A percentile compares a stretch with the other conserved stretches of the same genome.
These are phyloP conservation scores for Chrysosporium queenslandicum DNA, from an alignment of 2,329 filamentous ascomycete genomes.

Conservation along the genomic window DNA sequence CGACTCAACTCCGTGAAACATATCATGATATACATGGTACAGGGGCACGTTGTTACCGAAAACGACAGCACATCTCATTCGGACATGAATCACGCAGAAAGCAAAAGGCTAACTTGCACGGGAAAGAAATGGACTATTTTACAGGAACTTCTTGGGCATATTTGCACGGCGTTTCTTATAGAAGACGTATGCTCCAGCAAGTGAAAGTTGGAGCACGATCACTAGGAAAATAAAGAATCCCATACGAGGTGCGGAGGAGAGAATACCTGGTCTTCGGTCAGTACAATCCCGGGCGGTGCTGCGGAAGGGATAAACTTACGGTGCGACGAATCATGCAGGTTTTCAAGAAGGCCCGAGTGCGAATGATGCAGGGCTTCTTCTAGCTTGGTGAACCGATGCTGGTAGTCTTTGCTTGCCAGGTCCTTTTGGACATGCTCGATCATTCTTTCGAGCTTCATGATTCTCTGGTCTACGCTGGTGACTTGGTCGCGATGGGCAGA, in stretches of 20 bases:
- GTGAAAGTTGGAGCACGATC: slow-evolving; percentile 61
- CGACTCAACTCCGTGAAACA: too few species aligned
- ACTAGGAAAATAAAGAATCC: slow-evolving; percentile 59
- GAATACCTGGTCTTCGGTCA: slow-evolving; percentile 37
- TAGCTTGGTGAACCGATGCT: slow-evolving; percentile 44
- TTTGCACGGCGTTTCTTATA: slow-evolving; percentile 70
- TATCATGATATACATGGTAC: too few species aligned
- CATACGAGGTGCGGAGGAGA: slow-evolving; percentile 47
- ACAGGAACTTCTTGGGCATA: slow-evolving; percentile 88
- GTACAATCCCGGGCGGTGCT: slow-evolving; percentile 11
- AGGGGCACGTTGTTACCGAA: too few species aligned
- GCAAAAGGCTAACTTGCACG: too few species aligned
- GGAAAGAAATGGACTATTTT: slow-evolving; percentile 18
- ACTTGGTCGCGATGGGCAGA: slow-evolving; percentile 32
- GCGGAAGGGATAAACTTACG: slow-evolving; percentile 37
- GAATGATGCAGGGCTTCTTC: slow-evolving; percentile 46
- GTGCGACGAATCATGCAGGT: slow-evolving; percentile 42
- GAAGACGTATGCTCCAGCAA: slow-evolving; percentile 58
- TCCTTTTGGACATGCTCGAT: slow-evolving; percentile 45
- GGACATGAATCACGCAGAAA: neutral
- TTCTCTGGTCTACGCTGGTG: slow-evolving; percentile 35
- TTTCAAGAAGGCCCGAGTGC: slow-evolving; percentile 44
- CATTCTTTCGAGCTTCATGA: slow-evolving; percentile 46
- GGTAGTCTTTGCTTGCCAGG: slow-evolving; percentile 49
- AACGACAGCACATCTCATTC: too few species aligned